Conservation (phyloP, 176 grass and related monocot species). For the Oryza australiensis region DNA sequence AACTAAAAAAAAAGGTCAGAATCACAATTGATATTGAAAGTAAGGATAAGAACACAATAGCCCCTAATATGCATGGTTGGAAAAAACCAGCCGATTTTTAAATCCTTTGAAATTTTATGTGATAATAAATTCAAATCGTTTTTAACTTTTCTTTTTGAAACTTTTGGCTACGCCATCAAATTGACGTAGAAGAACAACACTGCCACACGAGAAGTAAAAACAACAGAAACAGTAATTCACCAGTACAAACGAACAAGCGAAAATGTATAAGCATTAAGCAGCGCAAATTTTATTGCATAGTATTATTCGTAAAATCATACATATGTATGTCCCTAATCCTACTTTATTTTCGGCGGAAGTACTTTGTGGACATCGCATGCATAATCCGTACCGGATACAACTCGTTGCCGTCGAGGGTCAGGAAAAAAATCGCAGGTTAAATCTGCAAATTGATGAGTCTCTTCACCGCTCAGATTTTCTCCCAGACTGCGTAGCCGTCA, state of each 20-base stretch:
- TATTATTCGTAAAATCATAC: not conserved
- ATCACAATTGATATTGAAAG: too few relatives aligned
- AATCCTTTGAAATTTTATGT: too few relatives aligned
- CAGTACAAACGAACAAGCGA: not conserved
- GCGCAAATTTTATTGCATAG: not conserved
- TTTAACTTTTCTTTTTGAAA: too few relatives aligned
- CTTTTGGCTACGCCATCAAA: too few relatives aligned
- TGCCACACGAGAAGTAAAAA: too few relatives aligned
- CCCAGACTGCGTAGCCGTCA: conserved; percentile 61
- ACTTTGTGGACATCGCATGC: not conserved
- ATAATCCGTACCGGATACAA: not conserved
- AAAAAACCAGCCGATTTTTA: too few relatives aligned
- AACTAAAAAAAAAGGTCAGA: too few relatives aligned
- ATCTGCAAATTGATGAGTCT: not conserved
- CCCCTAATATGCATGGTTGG: too few relatives aligned
- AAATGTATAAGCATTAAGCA: not conserved
- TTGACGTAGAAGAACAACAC: too few relatives aligned
- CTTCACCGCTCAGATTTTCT: conserved; percentile 35
- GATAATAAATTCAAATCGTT: too few relatives aligned
- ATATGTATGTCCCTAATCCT: not conserved
- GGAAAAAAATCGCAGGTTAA: not conserved
- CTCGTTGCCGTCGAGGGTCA: not conserved
- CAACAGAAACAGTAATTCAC: too few relatives aligned
- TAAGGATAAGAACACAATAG: too few relatives aligned
- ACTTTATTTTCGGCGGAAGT: conserved; percentile 5